Percentiles rank a stretch among this genome's conserved stretches.
Evolutionary conservation across 2,329 filamentous ascomycete species (phyloP).

Genomic region (Clonostachys byssicola): DNA sequence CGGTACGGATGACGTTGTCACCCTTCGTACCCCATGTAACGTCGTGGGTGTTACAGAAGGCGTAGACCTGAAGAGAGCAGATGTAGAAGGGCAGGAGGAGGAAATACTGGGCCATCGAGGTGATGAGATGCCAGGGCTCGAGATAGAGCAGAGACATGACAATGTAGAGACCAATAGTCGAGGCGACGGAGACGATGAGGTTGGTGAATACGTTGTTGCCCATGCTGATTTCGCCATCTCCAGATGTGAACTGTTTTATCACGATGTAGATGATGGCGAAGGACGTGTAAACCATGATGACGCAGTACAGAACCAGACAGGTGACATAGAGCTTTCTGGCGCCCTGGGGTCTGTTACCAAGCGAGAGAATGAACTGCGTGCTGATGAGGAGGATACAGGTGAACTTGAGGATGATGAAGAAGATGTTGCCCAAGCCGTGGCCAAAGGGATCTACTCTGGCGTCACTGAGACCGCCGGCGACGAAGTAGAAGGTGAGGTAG

Average conservation of each 20-base stretch:
- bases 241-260: slow-evolving; percentile 66
- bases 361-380: slow-evolving; percentile 92
- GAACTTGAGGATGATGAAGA: slow-evolving; percentile 86
- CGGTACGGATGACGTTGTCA: slow-evolving; percentile 90
- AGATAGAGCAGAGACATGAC: slow-evolving; percentile 95
- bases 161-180: slow-evolving; percentile 91
- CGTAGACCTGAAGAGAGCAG: slow-evolving; percentile 95
- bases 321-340: slow-evolving; percentile 85
- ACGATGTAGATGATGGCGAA: slow-evolving; percentile 90
- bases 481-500: slow-evolving; percentile 98
- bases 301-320: slow-evolving; percentile 82
- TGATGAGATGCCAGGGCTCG: slow-evolving; percentile 99
- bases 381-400: slow-evolving; percentile 82
- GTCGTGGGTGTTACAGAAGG: slow-evolving; percentile 98
- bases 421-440: slow-evolving; percentile 75
- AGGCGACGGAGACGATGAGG: slow-evolving; percentile 82
- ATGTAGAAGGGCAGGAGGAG: slow-evolving; percentile 89
- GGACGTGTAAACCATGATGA: slow-evolving; percentile 95
- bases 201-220: slow-evolving; percentile 94
- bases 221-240: slow-evolving; percentile 36
- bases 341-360: slow-evolving; percentile 94
- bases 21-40: slow-evolving; percentile 99
- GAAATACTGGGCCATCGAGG: slow-evolving; percentile 87
- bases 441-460: slow-evolving; percentile 83
- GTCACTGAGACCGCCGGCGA: slow-evolving; percentile 85